These are phyloP conservation scores for Lodderomyces metapsilosis DNA, from an alignment of 1,139 yeast genomes.

Conservation along the genomic window DNA sequence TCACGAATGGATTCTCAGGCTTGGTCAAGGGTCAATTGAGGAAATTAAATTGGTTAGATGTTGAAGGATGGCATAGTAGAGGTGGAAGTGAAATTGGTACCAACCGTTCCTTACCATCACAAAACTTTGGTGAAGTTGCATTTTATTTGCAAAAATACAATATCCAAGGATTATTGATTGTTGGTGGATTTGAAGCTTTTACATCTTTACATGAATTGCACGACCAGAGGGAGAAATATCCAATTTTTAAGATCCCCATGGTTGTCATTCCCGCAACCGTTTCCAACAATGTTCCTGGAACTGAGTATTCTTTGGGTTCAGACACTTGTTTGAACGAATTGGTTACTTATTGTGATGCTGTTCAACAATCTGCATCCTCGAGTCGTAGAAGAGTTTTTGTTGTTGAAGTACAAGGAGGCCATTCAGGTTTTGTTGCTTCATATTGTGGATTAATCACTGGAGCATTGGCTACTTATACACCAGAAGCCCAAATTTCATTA, in stretches of 20 bases:
- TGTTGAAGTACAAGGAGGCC: constrained; percentile 97
- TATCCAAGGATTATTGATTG: constrained; percentile 81
- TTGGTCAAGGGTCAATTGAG: constrained; percentile 74
- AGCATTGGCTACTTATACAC: constrained; percentile 89
- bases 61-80: constrained; percentile 83
- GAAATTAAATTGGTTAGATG: constrained; percentile 78
- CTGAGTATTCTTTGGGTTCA: constrained; percentile 90
- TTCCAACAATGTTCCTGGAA: constrained; percentile 97
- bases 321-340: constrained; percentile 92
- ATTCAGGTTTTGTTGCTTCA: constrained; percentile 90
- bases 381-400: constrained; percentile 94
- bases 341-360: constrained; percentile 90
- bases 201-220: constrained; percentile 78
- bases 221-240: constrained; percentile 68
- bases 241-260: constrained; percentile 92
- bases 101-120: constrained; percentile 80
- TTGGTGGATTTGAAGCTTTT: constrained; percentile 97
- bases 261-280: constrained; percentile 92
- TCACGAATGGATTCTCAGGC: constrained; percentile 92
- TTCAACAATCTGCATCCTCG: constrained; percentile 92
- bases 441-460: constrained; percentile 89
- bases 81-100: constrained; percentile 98
- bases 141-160: constrained; percentile 82
- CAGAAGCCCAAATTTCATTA: constrained; percentile 80
- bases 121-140: constrained; percentile 85